Evolutionary conservation across 805 yeast species (phyloP).

Genomic region (Komagataella populi): DNA sequence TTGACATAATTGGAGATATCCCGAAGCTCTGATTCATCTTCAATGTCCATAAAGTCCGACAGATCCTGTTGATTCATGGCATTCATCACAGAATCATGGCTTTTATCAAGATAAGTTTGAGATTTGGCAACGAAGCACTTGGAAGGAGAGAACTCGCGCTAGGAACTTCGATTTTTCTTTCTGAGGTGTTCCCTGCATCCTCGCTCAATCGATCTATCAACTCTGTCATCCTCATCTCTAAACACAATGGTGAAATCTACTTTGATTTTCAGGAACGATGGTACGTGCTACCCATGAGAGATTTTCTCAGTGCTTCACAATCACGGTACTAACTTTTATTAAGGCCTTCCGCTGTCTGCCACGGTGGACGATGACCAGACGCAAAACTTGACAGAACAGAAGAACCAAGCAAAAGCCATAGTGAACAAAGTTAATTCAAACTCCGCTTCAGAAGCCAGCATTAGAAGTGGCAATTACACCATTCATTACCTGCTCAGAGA

Average conservation of each 20-base stretch:
- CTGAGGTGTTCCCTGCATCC: neutral
- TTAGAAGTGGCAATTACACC: slow-evolving; percentile 62
- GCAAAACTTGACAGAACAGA: slow-evolving; percentile 54
- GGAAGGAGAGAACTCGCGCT: neutral
- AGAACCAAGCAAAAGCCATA: slow-evolving; percentile 71
- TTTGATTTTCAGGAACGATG: slow-evolving; percentile 50
- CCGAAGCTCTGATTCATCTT: neutral
- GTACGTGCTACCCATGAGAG: slow-evolving; percentile 20
- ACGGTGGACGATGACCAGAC: slow-evolving; percentile 73
- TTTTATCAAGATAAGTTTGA: no score
- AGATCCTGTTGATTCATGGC: neutral
- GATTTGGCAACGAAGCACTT: neutral
- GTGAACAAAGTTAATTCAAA: slow-evolving; percentile 63
- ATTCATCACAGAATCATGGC: neutral
- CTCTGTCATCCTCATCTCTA: neutral
- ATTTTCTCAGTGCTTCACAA: neutral
- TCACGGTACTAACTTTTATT: neutral
- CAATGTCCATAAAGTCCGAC: neutral
- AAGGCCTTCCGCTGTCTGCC: slow-evolving; percentile 81
- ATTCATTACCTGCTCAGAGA: slow-evolving; percentile 60
- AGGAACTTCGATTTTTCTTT: neutral
- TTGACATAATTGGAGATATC: neutral
- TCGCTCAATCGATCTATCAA: neutral
- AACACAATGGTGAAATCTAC: slow-evolving; percentile 50
- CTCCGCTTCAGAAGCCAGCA: slow-evolving; percentile 74